These are phyloP conservation scores for Skeletonema menzelii DNA, from an alignment of 108 stramenopile genomes.

Conservation along the genomic window DNA sequence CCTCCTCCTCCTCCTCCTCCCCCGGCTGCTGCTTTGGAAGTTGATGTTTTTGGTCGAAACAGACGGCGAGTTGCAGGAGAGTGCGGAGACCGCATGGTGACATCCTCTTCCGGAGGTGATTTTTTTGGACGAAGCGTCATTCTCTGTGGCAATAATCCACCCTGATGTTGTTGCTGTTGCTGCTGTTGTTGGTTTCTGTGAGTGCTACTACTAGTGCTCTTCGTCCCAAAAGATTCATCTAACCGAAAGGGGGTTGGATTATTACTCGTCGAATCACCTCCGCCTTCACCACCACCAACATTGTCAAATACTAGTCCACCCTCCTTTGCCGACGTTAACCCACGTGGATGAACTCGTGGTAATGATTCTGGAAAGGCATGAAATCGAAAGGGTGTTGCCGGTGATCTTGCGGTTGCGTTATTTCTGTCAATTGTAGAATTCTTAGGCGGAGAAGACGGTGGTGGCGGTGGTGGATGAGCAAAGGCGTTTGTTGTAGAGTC, in stretches of 20 bases:
- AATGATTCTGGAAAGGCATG: slow-evolving; percentile 82
- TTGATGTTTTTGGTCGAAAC: slow-evolving; percentile 17
- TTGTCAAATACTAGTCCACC: not conserved
- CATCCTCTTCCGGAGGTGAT: slow-evolving; percentile 13
- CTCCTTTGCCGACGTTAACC: not conserved
- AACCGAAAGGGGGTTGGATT: slow-evolving; percentile 30
- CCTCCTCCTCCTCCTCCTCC: not conserved
- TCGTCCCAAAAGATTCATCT: slow-evolving; percentile 4
- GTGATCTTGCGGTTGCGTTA: slow-evolving; percentile 20
- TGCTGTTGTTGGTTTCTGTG: not conserved
- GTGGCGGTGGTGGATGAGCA: not conserved
- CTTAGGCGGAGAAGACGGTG: slow-evolving; percentile 5
- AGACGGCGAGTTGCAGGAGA: slow-evolving; percentile 49
- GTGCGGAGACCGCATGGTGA: slow-evolving; percentile 23
- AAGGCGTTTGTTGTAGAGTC: not conserved
- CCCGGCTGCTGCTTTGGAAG: not conserved
- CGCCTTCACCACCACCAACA: not conserved
- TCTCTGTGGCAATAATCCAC: slow-evolving; percentile 8
- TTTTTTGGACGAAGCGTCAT: slow-evolving; percentile 14
- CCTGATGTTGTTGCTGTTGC: not conserved
- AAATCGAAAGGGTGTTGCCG: slow-evolving; percentile 72
- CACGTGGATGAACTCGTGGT: slow-evolving; percentile 60
- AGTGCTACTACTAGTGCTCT: not conserved
- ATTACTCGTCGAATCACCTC: not conserved
- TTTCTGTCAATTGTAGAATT: slow-evolving; percentile 4